Conservation (phyloP, 1,284 basidiomycete genomes). For the Neonothopanus nambi region DNA sequence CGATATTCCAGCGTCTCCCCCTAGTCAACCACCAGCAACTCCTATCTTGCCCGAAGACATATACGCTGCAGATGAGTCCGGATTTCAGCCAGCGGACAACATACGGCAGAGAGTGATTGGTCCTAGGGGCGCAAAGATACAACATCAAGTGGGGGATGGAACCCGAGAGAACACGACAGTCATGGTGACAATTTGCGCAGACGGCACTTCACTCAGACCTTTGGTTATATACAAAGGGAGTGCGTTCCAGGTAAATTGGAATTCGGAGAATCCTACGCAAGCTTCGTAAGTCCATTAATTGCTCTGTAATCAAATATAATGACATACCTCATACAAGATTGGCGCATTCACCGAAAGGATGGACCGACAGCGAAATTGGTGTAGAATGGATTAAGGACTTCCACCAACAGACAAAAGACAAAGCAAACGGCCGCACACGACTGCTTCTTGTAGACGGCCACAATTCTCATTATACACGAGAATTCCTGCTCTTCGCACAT, state of each 20-base stretch:
- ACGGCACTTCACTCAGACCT: conserved; percentile 31
- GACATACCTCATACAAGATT: conserved; percentile 25
- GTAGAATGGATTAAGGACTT: conserved; percentile 38
- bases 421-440: conserved; percentile 27
- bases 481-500: conserved; percentile 36
- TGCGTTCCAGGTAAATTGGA: conserved; percentile 33
- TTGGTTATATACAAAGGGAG: conserved; percentile 41
- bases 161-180: conserved; percentile 40
- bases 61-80: conserved; percentile 3
- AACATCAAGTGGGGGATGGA: conserved; percentile 33
- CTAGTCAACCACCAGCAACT: too few species aligned
- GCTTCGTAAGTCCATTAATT: conserved; percentile 31
- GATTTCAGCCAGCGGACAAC: background rate
- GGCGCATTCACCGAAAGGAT: conserved; percentile 39
- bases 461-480: conserved; percentile 39
- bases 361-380: conserved; percentile 35
- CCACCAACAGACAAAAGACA: conserved; percentile 31
- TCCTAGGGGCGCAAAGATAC: conserved; percentile 20
- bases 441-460: conserved; percentile 46
- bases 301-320: conserved; percentile 4
- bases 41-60: background rate
- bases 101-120: conserved; percentile 30
- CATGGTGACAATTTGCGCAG: conserved; percentile 37
- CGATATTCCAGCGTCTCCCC: too few species aligned
- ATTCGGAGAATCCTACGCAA: conserved; percentile 37